These are phyloP conservation scores for Ophiostoma sp. DNA, from an alignment of 2,329 filamentous ascomycete species.

Conservation along the genomic window DNA sequence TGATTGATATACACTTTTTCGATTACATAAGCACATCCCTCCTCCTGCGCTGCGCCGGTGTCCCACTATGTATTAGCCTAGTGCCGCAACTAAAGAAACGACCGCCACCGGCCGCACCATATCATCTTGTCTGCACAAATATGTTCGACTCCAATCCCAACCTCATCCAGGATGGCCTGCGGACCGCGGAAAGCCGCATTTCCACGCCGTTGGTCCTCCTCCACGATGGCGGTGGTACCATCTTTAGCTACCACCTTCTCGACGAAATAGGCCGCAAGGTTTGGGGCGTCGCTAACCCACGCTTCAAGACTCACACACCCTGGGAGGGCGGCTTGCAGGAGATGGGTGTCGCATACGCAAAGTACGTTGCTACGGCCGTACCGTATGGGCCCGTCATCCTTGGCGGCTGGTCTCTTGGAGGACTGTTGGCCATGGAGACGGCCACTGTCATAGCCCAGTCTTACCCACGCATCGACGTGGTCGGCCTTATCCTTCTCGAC, in stretches of 20 bases:
- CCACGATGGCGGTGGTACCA: conserved; percentile 58
- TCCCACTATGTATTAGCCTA: background rate
- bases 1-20: background rate
- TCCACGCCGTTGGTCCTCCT: conserved; percentile 50
- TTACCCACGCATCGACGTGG: conserved; percentile 35
- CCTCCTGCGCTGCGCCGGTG: background rate
- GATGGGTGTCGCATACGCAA: conserved; percentile 49
- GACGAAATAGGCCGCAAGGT: conserved; percentile 44
- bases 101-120: background rate
- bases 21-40: background rate
- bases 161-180: conserved; percentile 27
- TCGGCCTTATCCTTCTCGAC: conserved; percentile 51
- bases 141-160: conserved; percentile 30
- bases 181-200: conserved; percentile 17
- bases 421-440: conserved; percentile 48
- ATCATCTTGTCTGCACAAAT: background rate
- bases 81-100: background rate
- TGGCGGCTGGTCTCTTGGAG: conserved; percentile 54
- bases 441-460: conserved; percentile 38
- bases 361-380: conserved; percentile 41
- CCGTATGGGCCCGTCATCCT: conserved; percentile 42
- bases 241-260: conserved; percentile 53
- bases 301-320: conserved; percentile 42
- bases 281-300: conserved; percentile 53
- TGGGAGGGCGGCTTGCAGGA: conserved; percentile 51